A percentile compares a stretch with the other conserved stretches of the same genome.
Conservation (phyloP, 1,284 basidiomycete species). For the Malassezia sympodialis region DNA sequence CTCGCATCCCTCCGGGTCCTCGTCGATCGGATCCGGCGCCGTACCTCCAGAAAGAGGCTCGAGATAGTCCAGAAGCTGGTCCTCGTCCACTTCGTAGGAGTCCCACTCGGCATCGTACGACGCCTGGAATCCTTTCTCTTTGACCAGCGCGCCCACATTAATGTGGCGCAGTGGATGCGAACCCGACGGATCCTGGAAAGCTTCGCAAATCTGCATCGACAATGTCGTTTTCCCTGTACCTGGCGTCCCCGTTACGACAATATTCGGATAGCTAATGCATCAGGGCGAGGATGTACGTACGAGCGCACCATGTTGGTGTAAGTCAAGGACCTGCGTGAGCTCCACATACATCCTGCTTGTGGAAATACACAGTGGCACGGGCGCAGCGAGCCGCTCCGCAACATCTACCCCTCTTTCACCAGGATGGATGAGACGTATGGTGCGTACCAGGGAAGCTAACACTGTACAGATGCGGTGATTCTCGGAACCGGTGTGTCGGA, state of each 20-base stretch:
- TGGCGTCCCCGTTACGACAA: conserved; percentile 83
- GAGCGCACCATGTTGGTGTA: conserved; percentile 13
- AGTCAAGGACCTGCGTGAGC: not conserved
- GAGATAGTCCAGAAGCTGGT: conserved; percentile 50
- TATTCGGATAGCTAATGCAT: conserved; percentile 57
- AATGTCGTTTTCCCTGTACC: conserved; percentile 80
- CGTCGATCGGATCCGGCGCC: conserved; percentile 34
- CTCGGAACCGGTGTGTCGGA: conserved; percentile 88
- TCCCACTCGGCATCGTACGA: conserved; percentile 90
- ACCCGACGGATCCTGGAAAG: conserved; percentile 12
- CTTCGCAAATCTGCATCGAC: conserved; percentile 51
- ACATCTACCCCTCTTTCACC: not conserved
- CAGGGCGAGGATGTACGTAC: conserved; percentile 7
- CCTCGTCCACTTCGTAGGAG: conserved; percentile 86
- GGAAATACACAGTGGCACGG: conserved; percentile 2
- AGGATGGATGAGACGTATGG: conserved; percentile 42
- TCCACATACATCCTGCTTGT: not conserved
- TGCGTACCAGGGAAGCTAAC: conserved; percentile 9
- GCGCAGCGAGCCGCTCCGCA: not conserved
- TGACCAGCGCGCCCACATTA: conserved; percentile 81
- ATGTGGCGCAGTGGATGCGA: conserved; percentile 55
- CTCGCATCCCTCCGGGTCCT: conserved; percentile 10
- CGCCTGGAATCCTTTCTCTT: conserved; percentile 69
- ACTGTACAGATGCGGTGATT: conserved; percentile 38
- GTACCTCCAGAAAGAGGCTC: conserved; percentile 32